Percentiles rank a stretch among this genome's conserved stretches.
These are phyloP conservation scores for Gossypium davidsonii DNA, from an alignment of 441 rosid genomes.

Conservation along the genomic window DNA sequence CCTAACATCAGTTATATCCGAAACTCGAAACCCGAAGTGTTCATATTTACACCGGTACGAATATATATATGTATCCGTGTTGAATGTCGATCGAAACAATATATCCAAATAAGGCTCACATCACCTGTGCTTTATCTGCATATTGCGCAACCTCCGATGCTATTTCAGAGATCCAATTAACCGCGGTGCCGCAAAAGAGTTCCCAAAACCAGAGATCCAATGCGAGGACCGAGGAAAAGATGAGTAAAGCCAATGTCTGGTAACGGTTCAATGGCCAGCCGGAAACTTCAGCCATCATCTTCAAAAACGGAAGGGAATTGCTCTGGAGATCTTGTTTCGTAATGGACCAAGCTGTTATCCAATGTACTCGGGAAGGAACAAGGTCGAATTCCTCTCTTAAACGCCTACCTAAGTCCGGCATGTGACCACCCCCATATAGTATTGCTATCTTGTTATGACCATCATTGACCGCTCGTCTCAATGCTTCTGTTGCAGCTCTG, in stretches of 20 bases:
- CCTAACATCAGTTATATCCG: neutral
- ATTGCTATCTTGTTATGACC: conserved; percentile 75
- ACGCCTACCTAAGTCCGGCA: conserved; percentile 88
- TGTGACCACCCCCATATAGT: conserved; percentile 91
- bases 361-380: conserved; percentile 55
- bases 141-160: conserved; percentile 35
- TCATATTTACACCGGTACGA: neutral
- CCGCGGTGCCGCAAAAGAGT: conserved; percentile 52
- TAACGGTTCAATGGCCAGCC: conserved; percentile 90
- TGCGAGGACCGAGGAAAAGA: conserved; percentile 68
- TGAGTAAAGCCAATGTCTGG: conserved; percentile 74
- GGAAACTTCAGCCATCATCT: conserved; percentile 54
- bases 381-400: conserved; percentile 67
- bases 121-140: conserved; percentile 26
- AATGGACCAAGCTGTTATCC: conserved; percentile 95
- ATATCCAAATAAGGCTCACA: conserved; percentile 19
- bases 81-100: conserved; percentile 9
- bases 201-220: conserved; percentile 90
- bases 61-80: neutral
- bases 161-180: conserved; percentile 47
- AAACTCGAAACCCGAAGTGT: neutral
- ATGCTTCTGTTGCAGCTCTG: conserved; percentile 63
- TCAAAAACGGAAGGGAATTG: conserved; percentile 54
- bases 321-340: conserved; percentile 37
- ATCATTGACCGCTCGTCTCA: conserved; percentile 51